Conservation (phyloP, 202 grass and related monocot species). For the Dendrocalamus latiflorus region DNA sequence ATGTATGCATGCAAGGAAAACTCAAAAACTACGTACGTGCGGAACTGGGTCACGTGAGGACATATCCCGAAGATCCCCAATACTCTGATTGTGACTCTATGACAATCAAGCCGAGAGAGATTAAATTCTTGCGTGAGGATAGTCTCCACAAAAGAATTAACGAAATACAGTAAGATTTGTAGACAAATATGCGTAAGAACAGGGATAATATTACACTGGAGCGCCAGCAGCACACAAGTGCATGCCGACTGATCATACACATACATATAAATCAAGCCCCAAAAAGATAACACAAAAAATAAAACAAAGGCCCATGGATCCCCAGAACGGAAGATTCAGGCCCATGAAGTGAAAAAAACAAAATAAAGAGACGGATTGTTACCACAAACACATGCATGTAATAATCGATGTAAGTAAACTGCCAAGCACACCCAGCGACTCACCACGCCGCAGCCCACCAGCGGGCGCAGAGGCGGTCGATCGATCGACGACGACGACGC, state of each 20-base stretch:
- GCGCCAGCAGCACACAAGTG: conserved; percentile 41
- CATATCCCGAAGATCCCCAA: too few relatives aligned
- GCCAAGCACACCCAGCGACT: conserved; percentile 47
- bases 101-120: too few relatives aligned
- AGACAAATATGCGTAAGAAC: neutral
- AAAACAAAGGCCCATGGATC: conserved; percentile 10
- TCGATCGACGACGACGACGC: neutral
- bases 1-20: neutral
- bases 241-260: conserved; percentile 32
- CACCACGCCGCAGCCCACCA: conserved; percentile 43
- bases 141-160: neutral
- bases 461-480: conserved; percentile 47
- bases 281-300: neutral
- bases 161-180: neutral
- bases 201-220: conserved; percentile 38
- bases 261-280: conserved; percentile 2
- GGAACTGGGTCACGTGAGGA: neutral
- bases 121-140: too few relatives aligned
- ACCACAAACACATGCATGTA: too few relatives aligned
- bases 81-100: too few relatives aligned
- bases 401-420: too few relatives aligned
- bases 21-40: too few relatives aligned
- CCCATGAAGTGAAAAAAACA: neutral
- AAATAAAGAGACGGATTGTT: neutral
- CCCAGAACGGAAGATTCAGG: conserved; percentile 11